These are phyloP conservation scores for Lippia alba DNA, from an alignment of 305 asterid genomes.

Conservation along the genomic window DNA sequence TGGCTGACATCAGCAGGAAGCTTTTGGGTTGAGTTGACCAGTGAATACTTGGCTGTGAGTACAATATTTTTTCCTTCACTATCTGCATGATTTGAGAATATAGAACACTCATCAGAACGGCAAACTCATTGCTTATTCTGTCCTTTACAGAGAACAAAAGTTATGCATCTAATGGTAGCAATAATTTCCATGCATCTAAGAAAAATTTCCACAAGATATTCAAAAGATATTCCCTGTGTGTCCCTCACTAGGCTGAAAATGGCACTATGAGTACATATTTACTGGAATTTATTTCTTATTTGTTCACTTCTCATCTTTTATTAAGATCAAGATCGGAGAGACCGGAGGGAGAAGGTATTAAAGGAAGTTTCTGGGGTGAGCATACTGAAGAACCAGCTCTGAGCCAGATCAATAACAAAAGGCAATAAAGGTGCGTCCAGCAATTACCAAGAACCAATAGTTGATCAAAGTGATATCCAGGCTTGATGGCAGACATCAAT, in stretches of 20 bases:
- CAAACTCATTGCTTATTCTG: slow-evolving; percentile 6
- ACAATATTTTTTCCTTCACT: slow-evolving; percentile 75
- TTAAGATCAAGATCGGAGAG: slow-evolving; percentile 11
- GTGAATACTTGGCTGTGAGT: slow-evolving; percentile 85
- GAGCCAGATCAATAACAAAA: slow-evolving; percentile 1
- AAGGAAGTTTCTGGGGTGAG: slow-evolving; percentile 9
- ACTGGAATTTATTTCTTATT: neutral
- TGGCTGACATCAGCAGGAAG: slow-evolving; percentile 84
- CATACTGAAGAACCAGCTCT: slow-evolving; percentile 30
- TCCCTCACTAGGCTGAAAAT: slow-evolving; percentile 28
- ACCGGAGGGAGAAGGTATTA: neutral
- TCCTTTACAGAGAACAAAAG: slow-evolving; percentile 13
- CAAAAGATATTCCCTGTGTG: slow-evolving; percentile 1
- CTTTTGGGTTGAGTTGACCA: slow-evolving; percentile 61
- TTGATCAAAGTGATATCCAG: slow-evolving; percentile 82
- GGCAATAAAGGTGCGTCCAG: slow-evolving; percentile 6
- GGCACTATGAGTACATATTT: neutral
- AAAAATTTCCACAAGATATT: slow-evolving; percentile 18
- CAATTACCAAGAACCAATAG: slow-evolving; percentile 88
- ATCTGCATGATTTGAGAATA: slow-evolving; percentile 55
- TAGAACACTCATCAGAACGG: slow-evolving; percentile 4
- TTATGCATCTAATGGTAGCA: neutral
- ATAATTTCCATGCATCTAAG: neutral
- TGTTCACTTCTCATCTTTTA: slow-evolving; percentile 19
- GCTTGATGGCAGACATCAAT: slow-evolving; percentile 71